Base-by-base conservation (phyloP, 805 yeast genomes). In the Kluyveromyces lactis region DNA sequence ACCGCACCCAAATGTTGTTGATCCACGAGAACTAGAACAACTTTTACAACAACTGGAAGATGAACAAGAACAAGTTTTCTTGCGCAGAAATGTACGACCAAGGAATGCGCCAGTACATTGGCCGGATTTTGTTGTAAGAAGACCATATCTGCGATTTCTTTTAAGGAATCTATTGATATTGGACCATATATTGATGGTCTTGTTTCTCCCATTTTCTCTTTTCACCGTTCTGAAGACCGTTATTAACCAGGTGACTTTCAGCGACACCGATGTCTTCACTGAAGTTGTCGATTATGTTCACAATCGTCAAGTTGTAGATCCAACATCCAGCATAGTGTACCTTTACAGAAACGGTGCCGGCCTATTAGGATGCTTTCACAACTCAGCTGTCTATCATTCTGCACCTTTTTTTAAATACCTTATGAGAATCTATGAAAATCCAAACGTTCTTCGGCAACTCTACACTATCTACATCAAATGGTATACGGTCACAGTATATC, bases 321-420 rank as follows among this genome's bases (percentile, higher is more conserved):
- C 66, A 35, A 66, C 66, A 42, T 44, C 46, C 18, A 40, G 36
- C 18, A 37, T 49, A 10, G 17, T 48, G 17, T n/a, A 48, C 12
- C 37, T 45, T 26, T 33, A 43, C 31, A 29, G 42, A 27, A 36
- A 36, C 31, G 49, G 50, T n/a, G 19, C 47, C 27, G 53, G 56
- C 8, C 40, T 58, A 27, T 29, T 59, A 36, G 55, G 55, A 26
- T 58, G 54, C 42, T 60, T 58, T 31, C 63, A 60, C 43, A 59
- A 58, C 36, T 49, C 58, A 4, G 38, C 58, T 4, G 49, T 56
- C 3, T 58, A 44, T 43, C 51, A 56, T 32, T 42, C 56, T 6
- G 43, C 49, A n/a, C 55, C 57, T 4, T 12, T 46, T 12, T 41
- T 50, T 11, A 40, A 38, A 26, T 42, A 36, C 37, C 26, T 38